Evolutionary conservation across 768 basidiomycete genomes (phyloP).

Genomic region (Jaapia argillacea): DNA sequence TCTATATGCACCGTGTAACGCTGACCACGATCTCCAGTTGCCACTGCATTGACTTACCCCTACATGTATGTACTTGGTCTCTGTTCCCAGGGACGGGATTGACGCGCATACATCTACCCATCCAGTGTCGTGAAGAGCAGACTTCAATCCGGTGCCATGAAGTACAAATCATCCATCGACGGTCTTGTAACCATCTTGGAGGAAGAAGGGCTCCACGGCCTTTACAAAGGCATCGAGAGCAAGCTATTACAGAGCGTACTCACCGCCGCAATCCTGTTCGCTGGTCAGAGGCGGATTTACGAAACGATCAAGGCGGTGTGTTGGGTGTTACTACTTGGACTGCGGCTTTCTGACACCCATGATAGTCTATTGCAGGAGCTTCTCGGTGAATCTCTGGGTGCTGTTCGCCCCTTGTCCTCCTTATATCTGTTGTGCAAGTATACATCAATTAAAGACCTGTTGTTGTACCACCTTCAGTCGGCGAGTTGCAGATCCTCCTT

Average conservation of each 20-base stretch:
- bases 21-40: conserved; percentile 20
- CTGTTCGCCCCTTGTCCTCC: too few relatives aligned
- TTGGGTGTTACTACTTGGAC: too few relatives aligned
- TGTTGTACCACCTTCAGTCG: too few relatives aligned
- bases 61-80: conserved; percentile 41
- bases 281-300: conserved; percentile 75
- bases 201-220: conserved; percentile 71
- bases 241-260: conserved; percentile 90
- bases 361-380: neutral
- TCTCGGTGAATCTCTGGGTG: too few relatives aligned
- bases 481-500: too few relatives aligned
- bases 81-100: neutral
- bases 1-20: neutral
- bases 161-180: conserved; percentile 67
- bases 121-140: conserved; percentile 65
- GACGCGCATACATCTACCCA: neutral
- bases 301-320: conserved; percentile 51
- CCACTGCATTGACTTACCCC: conserved; percentile 54
- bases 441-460: too few relatives aligned
- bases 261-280: conserved; percentile 91
- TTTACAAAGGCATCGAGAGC: conserved; percentile 80
- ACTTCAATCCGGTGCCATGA: conserved; percentile 65
- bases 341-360: neutral
- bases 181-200: conserved; percentile 71
- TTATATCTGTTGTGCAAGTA: too few relatives aligned